Evolutionary conservation across 192 early-diverging fungal genomes (phyloP).

Genomic region (Umbelopsis ramanniana): DNA sequence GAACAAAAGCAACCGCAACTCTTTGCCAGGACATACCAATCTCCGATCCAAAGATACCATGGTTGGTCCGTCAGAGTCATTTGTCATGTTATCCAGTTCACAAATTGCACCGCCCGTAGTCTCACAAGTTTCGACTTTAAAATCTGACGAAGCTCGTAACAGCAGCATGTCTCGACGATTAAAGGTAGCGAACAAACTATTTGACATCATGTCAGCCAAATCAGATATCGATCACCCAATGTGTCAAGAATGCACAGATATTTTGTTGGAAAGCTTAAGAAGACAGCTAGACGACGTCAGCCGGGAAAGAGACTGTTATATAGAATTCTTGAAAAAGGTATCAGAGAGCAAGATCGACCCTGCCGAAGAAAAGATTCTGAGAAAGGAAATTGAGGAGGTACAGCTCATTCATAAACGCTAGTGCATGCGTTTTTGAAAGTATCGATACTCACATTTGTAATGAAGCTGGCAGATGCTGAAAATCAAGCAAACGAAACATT

Average conservation of each 20-base stretch:
- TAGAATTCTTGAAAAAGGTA: conserved; percentile 67
- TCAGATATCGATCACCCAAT: conserved; percentile 81
- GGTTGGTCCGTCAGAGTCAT: conserved; percentile 55
- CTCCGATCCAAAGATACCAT: conserved; percentile 17
- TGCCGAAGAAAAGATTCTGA: conserved; percentile 53
- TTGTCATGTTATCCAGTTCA: conserved; percentile 61
- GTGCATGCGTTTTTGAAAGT: neutral
- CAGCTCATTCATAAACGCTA: neutral
- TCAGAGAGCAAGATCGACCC: conserved; percentile 53
- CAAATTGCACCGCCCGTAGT: conserved; percentile 42
- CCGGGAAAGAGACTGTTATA: conserved; percentile 79
- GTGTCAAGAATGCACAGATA: conserved; percentile 91
- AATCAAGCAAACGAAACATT: conserved; percentile 48
- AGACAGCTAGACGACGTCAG: conserved; percentile 69
- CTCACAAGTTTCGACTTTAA: neutral
- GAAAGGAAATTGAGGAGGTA: conserved; percentile 57
- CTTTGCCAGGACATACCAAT: conserved; percentile 1
- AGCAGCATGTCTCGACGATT: conserved; percentile 55
- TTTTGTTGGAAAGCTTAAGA: conserved; percentile 70
- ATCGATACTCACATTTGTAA: neutral
- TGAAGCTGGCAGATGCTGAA: conserved; percentile 44
- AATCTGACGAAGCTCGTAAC: conserved; percentile 21
- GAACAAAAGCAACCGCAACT: conserved; percentile 20
- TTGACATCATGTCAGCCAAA: conserved; percentile 77
- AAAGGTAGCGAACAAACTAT: conserved; percentile 69